A percentile compares a stretch with the other conserved stretches of the same genome.
Evolutionary conservation across 2,329 filamentous ascomycete genomes (phyloP).

Genomic region (Pezicula carpinea): DNA sequence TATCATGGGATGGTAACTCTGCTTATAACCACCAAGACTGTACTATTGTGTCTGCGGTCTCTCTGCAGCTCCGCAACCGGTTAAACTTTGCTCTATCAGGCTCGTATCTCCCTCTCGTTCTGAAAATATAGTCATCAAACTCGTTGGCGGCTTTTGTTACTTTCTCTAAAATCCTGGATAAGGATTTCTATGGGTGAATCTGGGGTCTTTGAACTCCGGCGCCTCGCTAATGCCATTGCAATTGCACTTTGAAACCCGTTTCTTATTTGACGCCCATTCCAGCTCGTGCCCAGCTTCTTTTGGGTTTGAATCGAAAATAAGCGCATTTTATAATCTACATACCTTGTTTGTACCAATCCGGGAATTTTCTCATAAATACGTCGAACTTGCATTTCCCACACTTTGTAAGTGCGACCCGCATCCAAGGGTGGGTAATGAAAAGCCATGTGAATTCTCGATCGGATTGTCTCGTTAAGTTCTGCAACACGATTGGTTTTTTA

Average conservation of each 20-base stretch:
- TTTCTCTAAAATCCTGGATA: background rate
- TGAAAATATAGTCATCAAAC: background rate
- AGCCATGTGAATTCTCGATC: constrained; percentile 20
- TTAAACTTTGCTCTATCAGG: background rate
- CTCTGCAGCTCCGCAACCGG: background rate
- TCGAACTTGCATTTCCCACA: constrained; percentile 3
- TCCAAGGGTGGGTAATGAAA: constrained; percentile 12
- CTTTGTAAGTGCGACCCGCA: constrained; percentile 12
- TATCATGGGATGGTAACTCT: background rate
- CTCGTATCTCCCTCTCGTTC: background rate
- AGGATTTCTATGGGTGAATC: background rate
- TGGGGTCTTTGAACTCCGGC: background rate
- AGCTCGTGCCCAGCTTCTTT: constrained; percentile 3
- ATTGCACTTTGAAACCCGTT: constrained; percentile 27
- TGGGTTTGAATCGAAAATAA: background rate
- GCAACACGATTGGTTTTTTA: constrained; percentile 16
- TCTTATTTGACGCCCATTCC: constrained; percentile 25
- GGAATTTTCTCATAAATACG: background rate
- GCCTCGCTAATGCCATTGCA: constrained; percentile 6
- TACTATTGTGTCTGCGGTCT: background rate
- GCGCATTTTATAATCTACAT: background rate
- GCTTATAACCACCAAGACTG: background rate
- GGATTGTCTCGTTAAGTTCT: constrained; percentile 22
- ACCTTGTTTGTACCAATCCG: background rate
- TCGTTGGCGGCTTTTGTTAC: background rate